A percentile compares a stretch with the other conserved stretches of the same genome.
phyloP scores from a whole-genome alignment of 257 asterid genomes.

The Solanum phureja region DNA sequence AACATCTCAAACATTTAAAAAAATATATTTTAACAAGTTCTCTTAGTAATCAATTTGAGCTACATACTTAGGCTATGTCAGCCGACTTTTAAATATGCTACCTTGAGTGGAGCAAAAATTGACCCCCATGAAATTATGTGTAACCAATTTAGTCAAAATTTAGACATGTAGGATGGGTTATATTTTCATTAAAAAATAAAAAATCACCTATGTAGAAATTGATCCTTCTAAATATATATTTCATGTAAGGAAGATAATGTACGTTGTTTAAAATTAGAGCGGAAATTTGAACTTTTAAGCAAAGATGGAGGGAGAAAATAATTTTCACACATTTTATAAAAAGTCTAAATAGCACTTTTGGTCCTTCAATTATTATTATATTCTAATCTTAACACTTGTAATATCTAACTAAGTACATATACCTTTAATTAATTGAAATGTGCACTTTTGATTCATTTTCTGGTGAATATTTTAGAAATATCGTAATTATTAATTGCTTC shows the following conservation, averaged over 20 bases:
- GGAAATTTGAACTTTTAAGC: neutral
- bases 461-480: neutral
- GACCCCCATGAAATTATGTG: neutral
- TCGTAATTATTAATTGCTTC: neutral
- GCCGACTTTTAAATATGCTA: neutral
- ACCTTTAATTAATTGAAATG: neutral
- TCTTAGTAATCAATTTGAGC: neutral
- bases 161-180: neutral
- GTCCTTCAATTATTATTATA: neutral
- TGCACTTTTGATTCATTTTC: neutral
- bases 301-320: neutral
- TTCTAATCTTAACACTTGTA: neutral
- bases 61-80: neutral
- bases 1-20: neutral
- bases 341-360: neutral
- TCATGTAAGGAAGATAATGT: neutral
- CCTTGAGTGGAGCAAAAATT: neutral
- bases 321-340: neutral
- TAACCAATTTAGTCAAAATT: neutral
- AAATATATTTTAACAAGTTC: neutral
- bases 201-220: neutral
- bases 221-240: neutral
- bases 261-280: neutral
- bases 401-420: neutral
- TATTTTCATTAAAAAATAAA: too few relatives aligned